Conservation (phyloP, 2,329 filamentous ascomycete species). For the Alternaria solani region DNA sequence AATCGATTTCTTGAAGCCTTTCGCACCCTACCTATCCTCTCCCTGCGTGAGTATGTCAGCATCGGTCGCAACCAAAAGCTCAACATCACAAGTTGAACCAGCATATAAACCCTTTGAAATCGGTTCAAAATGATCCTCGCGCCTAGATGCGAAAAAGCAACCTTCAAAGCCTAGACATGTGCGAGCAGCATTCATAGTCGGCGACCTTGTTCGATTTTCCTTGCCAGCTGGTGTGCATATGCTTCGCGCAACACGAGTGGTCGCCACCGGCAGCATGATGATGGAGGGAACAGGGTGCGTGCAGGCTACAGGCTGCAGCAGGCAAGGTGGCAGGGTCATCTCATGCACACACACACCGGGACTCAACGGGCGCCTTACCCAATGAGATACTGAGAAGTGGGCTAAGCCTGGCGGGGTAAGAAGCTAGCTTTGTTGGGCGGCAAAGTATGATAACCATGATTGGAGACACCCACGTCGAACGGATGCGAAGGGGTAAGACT, state of each 20-base stretch:
- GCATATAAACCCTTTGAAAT: too few relatives aligned
- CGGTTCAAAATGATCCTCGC: background rate
- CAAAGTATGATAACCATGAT: background rate
- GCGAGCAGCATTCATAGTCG: background rate
- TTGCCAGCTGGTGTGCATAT: background rate
- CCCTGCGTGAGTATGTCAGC: background rate
- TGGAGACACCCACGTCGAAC: background rate
- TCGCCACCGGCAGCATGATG: background rate
- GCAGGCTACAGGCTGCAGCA: background rate
- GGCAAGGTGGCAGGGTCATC: background rate
- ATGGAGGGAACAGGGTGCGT: background rate
- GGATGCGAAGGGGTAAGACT: background rate
- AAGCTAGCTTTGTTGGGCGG: constrained; percentile 5
- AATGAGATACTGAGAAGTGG: background rate
- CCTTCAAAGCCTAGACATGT: background rate
- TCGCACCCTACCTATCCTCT: background rate
- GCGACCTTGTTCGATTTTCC: background rate
- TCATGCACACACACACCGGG: background rate
- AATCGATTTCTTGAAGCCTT: too few relatives aligned
- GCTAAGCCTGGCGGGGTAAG: constrained; percentile 3
- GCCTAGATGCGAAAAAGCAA: background rate
- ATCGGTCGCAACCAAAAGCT: background rate
- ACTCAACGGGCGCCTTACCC: background rate
- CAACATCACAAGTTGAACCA: background rate
- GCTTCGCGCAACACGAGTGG: background rate